Percentiles rank a stretch among this genome's conserved stretches.
Conservation (phyloP, 257 asterid genomes). For the Penstemon newberryi region DNA sequence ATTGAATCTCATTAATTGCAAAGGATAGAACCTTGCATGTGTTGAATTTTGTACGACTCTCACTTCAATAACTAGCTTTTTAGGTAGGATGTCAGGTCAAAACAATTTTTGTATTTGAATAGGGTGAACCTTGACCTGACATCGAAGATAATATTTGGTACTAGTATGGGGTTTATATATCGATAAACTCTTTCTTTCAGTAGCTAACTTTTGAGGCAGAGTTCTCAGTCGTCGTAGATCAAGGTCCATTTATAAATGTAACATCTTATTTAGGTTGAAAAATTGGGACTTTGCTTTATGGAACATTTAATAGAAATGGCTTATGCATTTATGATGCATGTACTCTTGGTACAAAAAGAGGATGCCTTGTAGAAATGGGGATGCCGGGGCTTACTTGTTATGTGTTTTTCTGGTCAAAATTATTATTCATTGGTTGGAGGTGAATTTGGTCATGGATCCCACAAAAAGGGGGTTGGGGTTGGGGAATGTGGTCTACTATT, state of each 20-base stretch:
- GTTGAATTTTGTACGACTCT: no score
- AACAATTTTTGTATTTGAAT: no score
- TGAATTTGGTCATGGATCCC: constrained; percentile 29
- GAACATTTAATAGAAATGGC: constrained; percentile 5
- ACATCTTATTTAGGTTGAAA: not conserved
- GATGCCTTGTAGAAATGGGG: constrained; percentile 35
- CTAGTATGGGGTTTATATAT: no score
- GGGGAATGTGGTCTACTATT: constrained; percentile 23
- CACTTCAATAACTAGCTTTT: no score
- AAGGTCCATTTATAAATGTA: not conserved
- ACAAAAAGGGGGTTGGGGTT: not conserved
- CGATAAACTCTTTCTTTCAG: no score
- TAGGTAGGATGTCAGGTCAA: no score
- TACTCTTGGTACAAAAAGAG: constrained; percentile 18
- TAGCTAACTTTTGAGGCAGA: no score
- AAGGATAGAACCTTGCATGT: not conserved
- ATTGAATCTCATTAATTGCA: not conserved
- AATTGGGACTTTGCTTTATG: constrained; percentile 16
- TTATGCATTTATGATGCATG: constrained; percentile 27
- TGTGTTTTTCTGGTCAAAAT: constrained; percentile 30
- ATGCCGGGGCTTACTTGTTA: constrained; percentile 14
- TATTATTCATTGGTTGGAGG: constrained; percentile 27
- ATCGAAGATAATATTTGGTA: no score
- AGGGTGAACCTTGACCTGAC: no score
- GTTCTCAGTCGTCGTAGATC: no score